Conservation (phyloP, 805 yeast species). For the Barnettozyma pratensis region DNA sequence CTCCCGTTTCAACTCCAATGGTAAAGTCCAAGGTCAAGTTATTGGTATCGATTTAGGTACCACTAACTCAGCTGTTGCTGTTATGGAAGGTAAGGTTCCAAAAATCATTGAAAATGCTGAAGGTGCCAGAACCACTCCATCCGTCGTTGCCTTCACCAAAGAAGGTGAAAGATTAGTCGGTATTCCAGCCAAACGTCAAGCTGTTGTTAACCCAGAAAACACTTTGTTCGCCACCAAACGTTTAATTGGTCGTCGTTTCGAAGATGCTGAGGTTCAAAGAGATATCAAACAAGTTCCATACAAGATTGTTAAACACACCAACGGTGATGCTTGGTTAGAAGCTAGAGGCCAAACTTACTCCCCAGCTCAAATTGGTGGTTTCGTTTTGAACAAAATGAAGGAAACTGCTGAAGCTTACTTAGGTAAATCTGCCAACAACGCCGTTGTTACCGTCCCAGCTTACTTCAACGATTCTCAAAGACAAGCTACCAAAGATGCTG, state of each 20-base stretch:
- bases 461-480: slow-evolving; percentile 76
- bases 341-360: slow-evolving; percentile 43
- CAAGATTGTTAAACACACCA: slow-evolving; percentile 49
- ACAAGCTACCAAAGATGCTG: slow-evolving; percentile 80
- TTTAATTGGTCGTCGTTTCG: slow-evolving; percentile 69
- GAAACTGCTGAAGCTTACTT: slow-evolving; percentile 57
- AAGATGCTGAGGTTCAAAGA: slow-evolving; percentile 67
- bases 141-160: slow-evolving; percentile 61
- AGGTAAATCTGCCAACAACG: slow-evolving; percentile 51
- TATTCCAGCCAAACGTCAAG: slow-evolving; percentile 73
- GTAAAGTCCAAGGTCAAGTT: slow-evolving; percentile 45
- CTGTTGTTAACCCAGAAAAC: slow-evolving; percentile 69
- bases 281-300: slow-evolving; percentile 64
- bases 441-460: slow-evolving; percentile 78
- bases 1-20: slow-evolving; percentile 43
- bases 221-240: slow-evolving; percentile 82
- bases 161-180: slow-evolving; percentile 55
- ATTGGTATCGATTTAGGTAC: slow-evolving; percentile 86
- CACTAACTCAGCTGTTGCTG: slow-evolving; percentile 84
- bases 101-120: slow-evolving; percentile 75
- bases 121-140: slow-evolving; percentile 59
- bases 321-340: slow-evolving; percentile 68
- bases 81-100: slow-evolving; percentile 40
- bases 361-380: slow-evolving; percentile 71
- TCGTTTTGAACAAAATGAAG: slow-evolving; percentile 60